A percentile compares a stretch with the other conserved stretches of the same genome.
Evolutionary conservation across 75 land plant genomes (phyloP).

Genomic region (Cryptomeria japonica): DNA sequence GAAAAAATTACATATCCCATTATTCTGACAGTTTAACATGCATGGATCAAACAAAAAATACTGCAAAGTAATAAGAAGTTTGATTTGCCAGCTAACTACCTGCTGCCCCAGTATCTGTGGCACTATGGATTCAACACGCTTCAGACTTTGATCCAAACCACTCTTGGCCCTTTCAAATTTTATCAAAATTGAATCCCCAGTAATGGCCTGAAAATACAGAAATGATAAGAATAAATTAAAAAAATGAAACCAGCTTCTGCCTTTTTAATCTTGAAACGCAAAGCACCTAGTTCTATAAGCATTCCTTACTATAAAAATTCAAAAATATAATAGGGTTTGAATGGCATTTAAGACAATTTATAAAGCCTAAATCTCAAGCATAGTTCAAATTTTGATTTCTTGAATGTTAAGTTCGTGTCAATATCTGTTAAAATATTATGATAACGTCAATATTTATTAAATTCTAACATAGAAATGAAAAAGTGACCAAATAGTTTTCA

Average conservation of each 20-base stretch:
- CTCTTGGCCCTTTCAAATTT: slow-evolving; percentile 76
- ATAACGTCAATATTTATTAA: not conserved
- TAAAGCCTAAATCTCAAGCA: not conserved
- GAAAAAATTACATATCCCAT: not conserved
- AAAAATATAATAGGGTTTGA: not conserved
- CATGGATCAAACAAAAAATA: slow-evolving; percentile 5
- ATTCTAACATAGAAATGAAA: not conserved
- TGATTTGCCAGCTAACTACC: slow-evolving; percentile 31
- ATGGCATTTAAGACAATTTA: not conserved
- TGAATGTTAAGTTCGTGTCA: not conserved
- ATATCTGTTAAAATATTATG: not conserved
- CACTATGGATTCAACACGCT: slow-evolving; percentile 74
- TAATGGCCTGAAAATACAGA: slow-evolving; percentile 66
- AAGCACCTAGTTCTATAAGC: not conserved
- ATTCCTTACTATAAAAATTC: not conserved
- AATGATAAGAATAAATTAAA: not conserved
- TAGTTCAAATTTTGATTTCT: not conserved
- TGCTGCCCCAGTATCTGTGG: slow-evolving; percentile 66
- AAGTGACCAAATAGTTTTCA: not conserved
- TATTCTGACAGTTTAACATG: not conserved
- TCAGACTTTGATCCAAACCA: slow-evolving; percentile 70
- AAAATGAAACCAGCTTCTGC: not conserved
- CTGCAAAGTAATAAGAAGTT: not conserved
- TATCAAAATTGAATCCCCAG: slow-evolving; percentile 73
- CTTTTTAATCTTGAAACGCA: not conserved